Evolutionary conservation across 345 rosid species (phyloP), one percentile per base, ranked within the genome.

Genomic region (Citrus unshiu): DNA sequence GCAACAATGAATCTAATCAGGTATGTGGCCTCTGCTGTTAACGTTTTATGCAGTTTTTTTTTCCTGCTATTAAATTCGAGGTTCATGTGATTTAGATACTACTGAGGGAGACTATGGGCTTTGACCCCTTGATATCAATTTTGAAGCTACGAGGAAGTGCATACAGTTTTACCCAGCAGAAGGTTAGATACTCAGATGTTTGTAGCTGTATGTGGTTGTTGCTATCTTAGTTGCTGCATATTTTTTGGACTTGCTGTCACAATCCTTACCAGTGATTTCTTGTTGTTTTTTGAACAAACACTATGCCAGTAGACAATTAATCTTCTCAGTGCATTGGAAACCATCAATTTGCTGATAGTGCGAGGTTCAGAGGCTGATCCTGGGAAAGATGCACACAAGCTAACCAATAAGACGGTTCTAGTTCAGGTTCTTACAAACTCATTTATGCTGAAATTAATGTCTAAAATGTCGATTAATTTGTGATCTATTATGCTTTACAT

Each of bases 241-340:
- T 61, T 35, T 21, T 21, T 19, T 82, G 74, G 7, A 74, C 51
- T 19, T 81, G 70, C 59, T 65, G 73, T 71, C 78, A 63, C 34
- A 74, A 81, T 74, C 78, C 86, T 89, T 81, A 87, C 89, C 75
- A 78, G 77, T 87, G 79, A 78, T 81, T 77, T 84, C 74, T 77
- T 81, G 40, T 82, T 85, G 68, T 76, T 79, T 22, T 75, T 84
- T 83, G 70, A 83, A 84, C 85, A 88, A 86, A 87, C 77, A 75
- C 83, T 82, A 70, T 90, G 92, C 93, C 90, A 90, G 97, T 97
- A 97, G 99, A 97, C 98, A 83, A 93, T 93, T 72, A 94, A 94
- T 87, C 82, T 93, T 77, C 98, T 94, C 77, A 83, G 93, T 77
- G 93, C 87, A 54, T 85, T 97, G 80, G 98, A 92, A 82, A 97